These are phyloP conservation scores for Kuraishia piskuri DNA, from an alignment of 805 yeast species.

Conservation along the genomic window DNA sequence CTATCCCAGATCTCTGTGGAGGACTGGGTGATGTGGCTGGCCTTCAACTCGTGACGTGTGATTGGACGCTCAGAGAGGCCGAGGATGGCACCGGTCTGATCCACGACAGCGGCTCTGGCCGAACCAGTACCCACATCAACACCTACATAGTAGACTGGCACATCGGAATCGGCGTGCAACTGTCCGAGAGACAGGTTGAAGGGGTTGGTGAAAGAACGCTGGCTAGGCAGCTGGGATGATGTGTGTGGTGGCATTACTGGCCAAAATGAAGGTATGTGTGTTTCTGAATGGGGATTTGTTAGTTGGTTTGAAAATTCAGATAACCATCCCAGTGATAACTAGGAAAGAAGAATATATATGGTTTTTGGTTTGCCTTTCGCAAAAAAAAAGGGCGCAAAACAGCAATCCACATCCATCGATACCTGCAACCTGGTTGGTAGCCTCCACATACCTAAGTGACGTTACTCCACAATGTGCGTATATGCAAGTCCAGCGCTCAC, in stretches of 20 bases:
- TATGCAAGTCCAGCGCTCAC: neutral
- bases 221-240: constrained; percentile 6
- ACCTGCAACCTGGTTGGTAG: neutral
- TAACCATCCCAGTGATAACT: too few relatives aligned
- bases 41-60: constrained; percentile 65
- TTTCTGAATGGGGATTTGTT: neutral
- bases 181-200: constrained; percentile 25
- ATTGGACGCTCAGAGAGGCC: constrained; percentile 75
- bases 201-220: constrained; percentile 22
- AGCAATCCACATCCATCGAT: neutral
- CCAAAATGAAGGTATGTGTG: neutral
- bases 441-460: neutral
- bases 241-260: neutral
- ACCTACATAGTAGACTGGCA: constrained; percentile 26
- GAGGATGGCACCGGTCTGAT: constrained; percentile 71
- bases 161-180: constrained; percentile 13
- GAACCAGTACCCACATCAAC: constrained; percentile 86
- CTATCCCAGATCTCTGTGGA: constrained; percentile 88
- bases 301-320: neutral
- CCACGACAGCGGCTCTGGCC: constrained; percentile 89
- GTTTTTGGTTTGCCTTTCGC: too few relatives aligned
- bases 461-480: neutral
- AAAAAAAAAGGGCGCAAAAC: neutral
- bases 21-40: constrained; percentile 75
- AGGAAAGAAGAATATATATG: too few relatives aligned